Evolutionary conservation across 108 stramenopile genomes (phyloP).

Genomic region (Ochromonas danica): DNA sequence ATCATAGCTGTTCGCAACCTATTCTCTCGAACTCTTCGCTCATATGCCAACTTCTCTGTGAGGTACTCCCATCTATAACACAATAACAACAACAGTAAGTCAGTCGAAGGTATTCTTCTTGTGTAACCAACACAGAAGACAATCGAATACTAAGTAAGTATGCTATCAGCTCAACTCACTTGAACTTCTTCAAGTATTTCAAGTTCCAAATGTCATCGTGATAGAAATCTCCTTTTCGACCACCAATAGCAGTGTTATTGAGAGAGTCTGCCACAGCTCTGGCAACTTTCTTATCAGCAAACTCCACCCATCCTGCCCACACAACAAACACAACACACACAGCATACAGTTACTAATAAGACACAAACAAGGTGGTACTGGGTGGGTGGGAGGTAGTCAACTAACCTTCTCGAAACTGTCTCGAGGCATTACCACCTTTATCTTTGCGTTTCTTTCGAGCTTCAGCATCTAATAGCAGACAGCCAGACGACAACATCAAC

Average conservation of each 20-base stretch:
- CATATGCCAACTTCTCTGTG: slow-evolving; percentile 95
- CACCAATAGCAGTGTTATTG: slow-evolving; percentile 71
- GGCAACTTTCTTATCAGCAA: slow-evolving; percentile 79
- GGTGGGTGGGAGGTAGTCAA: background rate
- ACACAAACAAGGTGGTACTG: too few species aligned
- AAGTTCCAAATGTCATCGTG: slow-evolving; percentile 86
- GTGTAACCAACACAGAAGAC: background rate
- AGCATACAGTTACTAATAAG: too few species aligned
- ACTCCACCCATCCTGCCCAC: slow-evolving; percentile 95
- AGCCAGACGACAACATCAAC: background rate
- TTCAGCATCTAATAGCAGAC: slow-evolving; percentile 4
- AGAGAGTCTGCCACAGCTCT: slow-evolving; percentile 72
- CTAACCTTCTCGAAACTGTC: slow-evolving; percentile 44
- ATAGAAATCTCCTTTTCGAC: slow-evolving; percentile 45
- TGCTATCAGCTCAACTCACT: slow-evolving; percentile 37
- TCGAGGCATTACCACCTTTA: slow-evolving; percentile 59
- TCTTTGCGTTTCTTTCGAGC: slow-evolving; percentile 68
- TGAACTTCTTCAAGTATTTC: slow-evolving; percentile 87
- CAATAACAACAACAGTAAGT: background rate
- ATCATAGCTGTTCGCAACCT: slow-evolving; percentile 60
- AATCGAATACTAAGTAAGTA: background rate
- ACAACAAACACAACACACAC: too few species aligned
- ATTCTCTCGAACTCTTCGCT: slow-evolving; percentile 81
- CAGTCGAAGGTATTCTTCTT: background rate
- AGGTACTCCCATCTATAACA: slow-evolving; percentile 73